Percentiles rank a stretch among this genome's conserved stretches.
Conservation (phyloP, 805 yeast genomes). For the Isabelozyma rhagii region DNA sequence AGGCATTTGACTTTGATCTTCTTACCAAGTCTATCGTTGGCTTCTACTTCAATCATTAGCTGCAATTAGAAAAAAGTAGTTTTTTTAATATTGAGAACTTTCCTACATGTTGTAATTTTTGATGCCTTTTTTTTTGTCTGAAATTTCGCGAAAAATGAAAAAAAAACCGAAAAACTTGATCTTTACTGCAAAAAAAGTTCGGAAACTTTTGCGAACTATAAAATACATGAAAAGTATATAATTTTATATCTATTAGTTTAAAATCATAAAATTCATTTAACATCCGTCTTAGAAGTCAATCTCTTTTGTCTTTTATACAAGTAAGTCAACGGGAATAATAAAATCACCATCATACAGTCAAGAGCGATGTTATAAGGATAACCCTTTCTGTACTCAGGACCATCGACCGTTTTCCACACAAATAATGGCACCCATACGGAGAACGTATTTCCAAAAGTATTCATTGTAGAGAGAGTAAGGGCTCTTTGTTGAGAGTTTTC, state of each 20-base stretch:
- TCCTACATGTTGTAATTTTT: too few species aligned
- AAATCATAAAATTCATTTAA: background rate
- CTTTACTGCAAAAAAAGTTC: background rate
- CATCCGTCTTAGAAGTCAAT: background rate
- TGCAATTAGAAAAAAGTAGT: background rate
- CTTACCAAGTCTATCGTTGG: constrained; percentile 69
- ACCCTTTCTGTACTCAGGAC: constrained; percentile 10
- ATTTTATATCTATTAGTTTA: too few species aligned
- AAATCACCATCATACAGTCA: constrained; percentile 16
- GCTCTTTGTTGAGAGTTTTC: constrained; percentile 12
- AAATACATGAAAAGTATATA: background rate
- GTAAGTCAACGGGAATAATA: constrained; percentile 19
- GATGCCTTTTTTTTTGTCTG: background rate
- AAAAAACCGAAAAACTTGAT: background rate
- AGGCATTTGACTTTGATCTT: constrained; percentile 86
- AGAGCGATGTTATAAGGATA: constrained; percentile 15
- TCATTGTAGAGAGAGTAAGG: constrained; percentile 10
- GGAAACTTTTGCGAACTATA: background rate
- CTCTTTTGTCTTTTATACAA: constrained; percentile 8
- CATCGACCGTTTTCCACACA: constrained; percentile 13
- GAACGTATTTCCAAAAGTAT: constrained; percentile 13
- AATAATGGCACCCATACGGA: constrained; percentile 13
- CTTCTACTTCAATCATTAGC: constrained; percentile 39
- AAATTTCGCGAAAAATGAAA: background rate
- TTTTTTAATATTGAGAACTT: background rate